A percentile compares a stretch with the other conserved stretches of the same genome.
phyloP scores from a whole-genome alignment of 1,284 basidiomycete genomes.

The Sparassis latifolia region DNA sequence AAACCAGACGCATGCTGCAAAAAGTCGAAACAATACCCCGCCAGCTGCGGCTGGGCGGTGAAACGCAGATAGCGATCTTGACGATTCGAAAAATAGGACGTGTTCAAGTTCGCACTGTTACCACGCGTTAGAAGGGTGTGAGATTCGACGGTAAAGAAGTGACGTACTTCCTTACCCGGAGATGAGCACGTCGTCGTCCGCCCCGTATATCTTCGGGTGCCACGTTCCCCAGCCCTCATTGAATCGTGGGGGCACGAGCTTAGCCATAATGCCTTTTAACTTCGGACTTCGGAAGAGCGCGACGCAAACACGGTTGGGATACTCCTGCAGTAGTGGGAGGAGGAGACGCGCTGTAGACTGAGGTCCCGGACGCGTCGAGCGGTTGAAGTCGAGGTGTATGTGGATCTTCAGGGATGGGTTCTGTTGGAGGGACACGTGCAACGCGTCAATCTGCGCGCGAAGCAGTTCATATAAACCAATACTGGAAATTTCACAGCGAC shows the following conservation, averaged over 20 bases:
- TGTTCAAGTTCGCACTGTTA: slow-evolving; percentile 87
- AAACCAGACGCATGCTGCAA: slow-evolving; percentile 65
- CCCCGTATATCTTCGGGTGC: slow-evolving; percentile 96
- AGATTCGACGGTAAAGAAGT: background rate
- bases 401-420: slow-evolving; percentile 65
- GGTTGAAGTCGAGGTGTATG: slow-evolving; percentile 84
- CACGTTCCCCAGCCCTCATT: slow-evolving; percentile 97
- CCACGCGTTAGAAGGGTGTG: slow-evolving; percentile 1
- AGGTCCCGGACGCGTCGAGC: slow-evolving; percentile 81
- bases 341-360: slow-evolving; percentile 73
- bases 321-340: slow-evolving; percentile 64
- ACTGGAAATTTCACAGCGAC: background rate
- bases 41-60: slow-evolving; percentile 50
- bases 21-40: slow-evolving; percentile 82
- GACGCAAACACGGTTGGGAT: slow-evolving; percentile 72
- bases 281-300: slow-evolving; percentile 85
- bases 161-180: slow-evolving; percentile 66
- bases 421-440: slow-evolving; percentile 51
- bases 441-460: slow-evolving; percentile 52
- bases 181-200: slow-evolving; percentile 88
- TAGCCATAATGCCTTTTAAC: slow-evolving; percentile 68
- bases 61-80: slow-evolving; percentile 93
- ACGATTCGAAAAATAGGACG: slow-evolving; percentile 91
- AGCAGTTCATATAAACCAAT: no score
- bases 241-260: slow-evolving; percentile 83